Conservation (phyloP, 164 flowering plant species). For the Nelumbo lutea region DNA sequence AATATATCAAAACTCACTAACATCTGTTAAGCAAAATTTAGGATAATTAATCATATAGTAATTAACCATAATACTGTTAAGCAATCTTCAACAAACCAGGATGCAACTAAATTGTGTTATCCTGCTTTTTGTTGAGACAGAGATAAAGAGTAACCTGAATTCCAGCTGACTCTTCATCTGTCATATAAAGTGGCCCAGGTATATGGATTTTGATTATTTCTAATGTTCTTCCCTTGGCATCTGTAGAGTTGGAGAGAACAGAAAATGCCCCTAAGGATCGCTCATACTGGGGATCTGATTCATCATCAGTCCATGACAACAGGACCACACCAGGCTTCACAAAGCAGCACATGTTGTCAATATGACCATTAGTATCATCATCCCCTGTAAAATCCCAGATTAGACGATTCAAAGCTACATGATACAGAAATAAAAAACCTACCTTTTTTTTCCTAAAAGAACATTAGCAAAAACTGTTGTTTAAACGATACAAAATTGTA, state of each 20-base stretch:
- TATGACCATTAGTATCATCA: constrained; percentile 97
- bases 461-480: too few species aligned
- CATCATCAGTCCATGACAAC: constrained; percentile 93
- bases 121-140: too few species aligned
- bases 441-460: too few species aligned
- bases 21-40: too few species aligned
- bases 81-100: too few species aligned
- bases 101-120: too few species aligned
- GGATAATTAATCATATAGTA: too few species aligned
- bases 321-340: constrained; percentile 87
- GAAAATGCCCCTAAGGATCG: constrained; percentile 68
- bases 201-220: constrained; percentile 80
- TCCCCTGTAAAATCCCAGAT: constrained; percentile 54
- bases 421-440: background rate
- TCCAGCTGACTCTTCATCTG: constrained; percentile 80
- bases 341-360: constrained; percentile 98
- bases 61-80: too few species aligned
- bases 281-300: constrained; percentile 77
- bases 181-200: constrained; percentile 88
- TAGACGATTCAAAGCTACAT: background rate
- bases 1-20: too few species aligned
- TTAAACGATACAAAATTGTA: too few species aligned
- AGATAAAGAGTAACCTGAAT: constrained; percentile 31
- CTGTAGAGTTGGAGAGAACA: constrained; percentile 58
- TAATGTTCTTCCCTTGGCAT: constrained; percentile 75